Base-by-base conservation (phyloP, 257 asterid genomes). In the Paraleonurus japonicus region DNA sequence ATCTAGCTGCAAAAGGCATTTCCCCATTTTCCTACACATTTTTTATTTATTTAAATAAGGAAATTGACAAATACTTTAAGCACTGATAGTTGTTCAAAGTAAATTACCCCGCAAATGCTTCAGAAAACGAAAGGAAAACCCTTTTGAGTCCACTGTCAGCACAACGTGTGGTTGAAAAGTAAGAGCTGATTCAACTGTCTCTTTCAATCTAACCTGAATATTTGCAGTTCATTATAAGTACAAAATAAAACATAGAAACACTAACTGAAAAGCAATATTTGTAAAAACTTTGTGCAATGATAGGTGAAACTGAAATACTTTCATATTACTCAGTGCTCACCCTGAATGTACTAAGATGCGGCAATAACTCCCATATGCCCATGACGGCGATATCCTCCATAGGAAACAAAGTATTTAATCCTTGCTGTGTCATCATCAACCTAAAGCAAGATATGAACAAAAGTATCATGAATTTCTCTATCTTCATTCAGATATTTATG, bases 351-450 rank as follows among this genome's bases (percentile, higher is more conserved):
- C 81, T 84, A 72, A 94, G 87, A 85, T 88, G 92, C 0, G 98
- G 99, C 83, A 91, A 61, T 81, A 94, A 78, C 84, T 91, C 99
- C 96, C 93, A 91, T 65, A 89, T 84, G 23, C 99, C 99, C 99
- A 94, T 91, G 23, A 89, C 92, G 16, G 96, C 81, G 76, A 94
- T 89, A 74, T 94, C 95, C 84, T 94, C 98, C 89, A 94, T 85
- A 2, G 96, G 96, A 63, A 88, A 94, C 71, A 88, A 62, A 72
- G 93, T 72, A 61, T 71, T 69, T 41, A 94, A 77, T 27, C 99
- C 96, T 76, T 88, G 95, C 73, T 63, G 83, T 32, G 90, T 79
- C 99, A 94, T 94, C 83, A 71, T 73, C 76, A 69, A 75, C 82
- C 97, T 88, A 79, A 41, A 67, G 74, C 23, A 27, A 61, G 23